These are phyloP conservation scores for Hymenoscyphus occultus DNA, from an alignment of 2,329 filamentous ascomycete species.

Conservation along the genomic window DNA sequence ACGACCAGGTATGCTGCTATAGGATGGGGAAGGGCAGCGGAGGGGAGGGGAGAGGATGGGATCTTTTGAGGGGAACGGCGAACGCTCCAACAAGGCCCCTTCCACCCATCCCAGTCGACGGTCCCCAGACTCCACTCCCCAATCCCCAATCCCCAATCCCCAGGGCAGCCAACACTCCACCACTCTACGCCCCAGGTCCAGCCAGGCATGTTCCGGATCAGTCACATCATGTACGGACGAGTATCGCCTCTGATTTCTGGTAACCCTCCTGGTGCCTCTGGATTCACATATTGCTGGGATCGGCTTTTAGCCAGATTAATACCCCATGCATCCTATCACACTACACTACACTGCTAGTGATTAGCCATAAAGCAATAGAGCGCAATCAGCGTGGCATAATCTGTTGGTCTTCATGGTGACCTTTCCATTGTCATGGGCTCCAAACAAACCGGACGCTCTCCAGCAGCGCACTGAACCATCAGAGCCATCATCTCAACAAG, in stretches of 20 bases:
- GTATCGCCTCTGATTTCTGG: slow-evolving; percentile 20
- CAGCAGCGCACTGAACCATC: slow-evolving; percentile 20
- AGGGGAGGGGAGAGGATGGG: background rate
- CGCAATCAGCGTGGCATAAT: slow-evolving; percentile 15
- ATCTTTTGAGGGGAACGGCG: slow-evolving; percentile 17
- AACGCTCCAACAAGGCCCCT: slow-evolving; percentile 8
- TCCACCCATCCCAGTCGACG: no score
- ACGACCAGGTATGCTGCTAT: slow-evolving; percentile 10
- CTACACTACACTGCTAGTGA: slow-evolving; percentile 14
- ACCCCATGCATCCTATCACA: slow-evolving; percentile 30
- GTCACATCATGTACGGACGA: slow-evolving; percentile 25
- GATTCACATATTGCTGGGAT: slow-evolving; percentile 22
- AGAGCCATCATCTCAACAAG: slow-evolving; percentile 12
- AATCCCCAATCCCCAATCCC: background rate
- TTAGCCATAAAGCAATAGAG: slow-evolving; percentile 21
- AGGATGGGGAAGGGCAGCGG: slow-evolving; percentile 5
- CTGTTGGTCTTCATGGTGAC: slow-evolving; percentile 19
- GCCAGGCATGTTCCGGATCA: slow-evolving; percentile 20
- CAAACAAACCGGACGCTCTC: slow-evolving; percentile 24
- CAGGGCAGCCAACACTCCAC: background rate
- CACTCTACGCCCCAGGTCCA: slow-evolving; percentile 6
- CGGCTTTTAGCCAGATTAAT: slow-evolving; percentile 31
- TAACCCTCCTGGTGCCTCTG: slow-evolving; percentile 15
- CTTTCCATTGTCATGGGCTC: slow-evolving; percentile 28
- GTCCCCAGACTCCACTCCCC: no score